phyloP scores from a whole-genome alignment of 176 grass and related monocot genomes.

The Aechmea fasciata region DNA sequence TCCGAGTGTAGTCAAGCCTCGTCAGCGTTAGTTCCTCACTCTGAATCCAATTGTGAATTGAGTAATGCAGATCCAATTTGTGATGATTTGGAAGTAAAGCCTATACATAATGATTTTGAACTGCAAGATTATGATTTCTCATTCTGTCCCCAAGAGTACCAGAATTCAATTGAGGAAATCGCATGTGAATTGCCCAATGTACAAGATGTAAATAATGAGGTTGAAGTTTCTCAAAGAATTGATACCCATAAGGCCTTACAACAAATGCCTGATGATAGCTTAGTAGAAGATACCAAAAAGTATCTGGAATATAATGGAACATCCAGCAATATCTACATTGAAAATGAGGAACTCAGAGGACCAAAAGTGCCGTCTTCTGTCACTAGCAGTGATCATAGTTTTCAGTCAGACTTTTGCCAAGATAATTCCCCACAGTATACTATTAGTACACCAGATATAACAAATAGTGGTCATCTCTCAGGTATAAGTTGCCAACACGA shows the following conservation, averaged over 20 bases:
- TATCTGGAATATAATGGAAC: conserved; percentile 14
- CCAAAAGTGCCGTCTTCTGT: conserved; percentile 25
- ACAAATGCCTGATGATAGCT: conserved; percentile 27
- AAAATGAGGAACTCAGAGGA: conserved; percentile 25
- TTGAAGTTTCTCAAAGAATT: not conserved
- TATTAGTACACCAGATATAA: conserved; percentile 27
- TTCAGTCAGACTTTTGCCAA: conserved; percentile 39
- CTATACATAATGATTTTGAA: conserved; percentile 21
- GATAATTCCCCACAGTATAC: conserved; percentile 33
- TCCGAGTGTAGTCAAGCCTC: conserved; percentile 45
- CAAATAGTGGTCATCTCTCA: conserved; percentile 24
- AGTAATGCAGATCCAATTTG: conserved; percentile 14
- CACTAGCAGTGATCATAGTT: not conserved
- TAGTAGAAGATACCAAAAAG: conserved; percentile 15
- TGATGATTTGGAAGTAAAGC: conserved; percentile 23
- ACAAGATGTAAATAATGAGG: too few species aligned
- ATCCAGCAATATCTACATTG: conserved; percentile 12
- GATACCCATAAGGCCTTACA: conserved; percentile 21
- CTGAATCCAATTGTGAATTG: conserved; percentile 30
- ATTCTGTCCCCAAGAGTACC: too few species aligned
- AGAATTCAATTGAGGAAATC: too few species aligned
- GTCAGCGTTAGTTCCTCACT: conserved; percentile 26
- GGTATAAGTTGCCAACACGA: conserved; percentile 24
- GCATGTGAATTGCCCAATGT: too few species aligned
- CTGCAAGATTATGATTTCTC: not conserved